These are phyloP conservation scores for Schizonepeta tenuifolia DNA, from an alignment of 257 asterid genomes.

Conservation along the genomic window DNA sequence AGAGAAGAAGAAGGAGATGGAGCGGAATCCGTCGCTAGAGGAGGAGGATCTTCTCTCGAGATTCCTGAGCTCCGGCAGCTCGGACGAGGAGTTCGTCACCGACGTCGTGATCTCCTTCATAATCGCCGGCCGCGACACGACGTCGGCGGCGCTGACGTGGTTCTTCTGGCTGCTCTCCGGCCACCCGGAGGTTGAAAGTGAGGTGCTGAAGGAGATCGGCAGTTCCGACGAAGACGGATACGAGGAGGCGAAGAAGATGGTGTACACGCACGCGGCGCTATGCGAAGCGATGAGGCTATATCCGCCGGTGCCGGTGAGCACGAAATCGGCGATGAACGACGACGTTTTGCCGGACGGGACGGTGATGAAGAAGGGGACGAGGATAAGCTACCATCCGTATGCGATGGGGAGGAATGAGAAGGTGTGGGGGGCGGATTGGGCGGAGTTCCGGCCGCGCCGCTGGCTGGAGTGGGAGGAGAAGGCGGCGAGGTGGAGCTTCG, in stretches of 20 bases:
- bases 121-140: slow-evolving; percentile 73
- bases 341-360: slow-evolving; percentile 74
- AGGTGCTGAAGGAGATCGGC: slow-evolving; percentile 46
- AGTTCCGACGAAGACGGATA: slow-evolving; percentile 17
- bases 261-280: slow-evolving; percentile 59
- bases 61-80: slow-evolving; percentile 52
- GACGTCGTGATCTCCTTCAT: slow-evolving; percentile 67
- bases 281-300: slow-evolving; percentile 71
- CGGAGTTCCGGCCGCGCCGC: slow-evolving; percentile 60
- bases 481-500: slow-evolving; percentile 49
- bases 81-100: slow-evolving; percentile 53
- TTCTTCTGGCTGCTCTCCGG: slow-evolving; percentile 59
- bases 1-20: slow-evolving; percentile 44
- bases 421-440: slow-evolving; percentile 74
- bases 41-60: slow-evolving; percentile 60
- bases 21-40: slow-evolving; percentile 21
- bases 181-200: slow-evolving; percentile 43
- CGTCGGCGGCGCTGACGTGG: slow-evolving; percentile 76
- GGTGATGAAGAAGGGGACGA: slow-evolving; percentile 49
- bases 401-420: slow-evolving; percentile 71
- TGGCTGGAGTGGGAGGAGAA: slow-evolving; percentile 53
- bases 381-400: slow-evolving; percentile 56
- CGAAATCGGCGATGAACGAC: slow-evolving; percentile 44
- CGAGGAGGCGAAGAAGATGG: slow-evolving; percentile 62
- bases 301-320: slow-evolving; percentile 67